phyloP scores from a whole-genome alignment of 805 yeast species.

The Priceomyces castillae region DNA sequence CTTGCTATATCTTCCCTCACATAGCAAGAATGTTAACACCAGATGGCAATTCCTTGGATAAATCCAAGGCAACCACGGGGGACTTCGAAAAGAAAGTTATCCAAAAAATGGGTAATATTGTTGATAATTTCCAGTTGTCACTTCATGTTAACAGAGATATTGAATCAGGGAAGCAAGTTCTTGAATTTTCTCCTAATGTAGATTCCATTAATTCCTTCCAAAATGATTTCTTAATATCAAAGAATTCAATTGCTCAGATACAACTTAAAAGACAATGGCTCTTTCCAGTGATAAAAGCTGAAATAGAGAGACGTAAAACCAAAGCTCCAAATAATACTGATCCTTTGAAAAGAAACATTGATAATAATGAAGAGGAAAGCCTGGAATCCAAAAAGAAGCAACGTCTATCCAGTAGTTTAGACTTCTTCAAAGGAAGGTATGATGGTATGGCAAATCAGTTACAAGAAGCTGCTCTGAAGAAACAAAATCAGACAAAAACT shows the following conservation, averaged over 20 bases:
- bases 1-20: constrained; percentile 34
- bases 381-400: constrained; percentile 17
- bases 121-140: constrained; percentile 38
- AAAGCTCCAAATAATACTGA: not conserved
- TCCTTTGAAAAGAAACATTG: constrained; percentile 9
- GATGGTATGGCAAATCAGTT: constrained; percentile 32
- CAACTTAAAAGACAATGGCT: constrained; percentile 31
- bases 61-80: constrained; percentile 14
- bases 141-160: constrained; percentile 37
- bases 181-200: constrained; percentile 36
- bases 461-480: constrained; percentile 14
- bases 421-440: constrained; percentile 38
- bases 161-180: constrained; percentile 25
- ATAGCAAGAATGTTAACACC: constrained; percentile 31
- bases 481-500: constrained; percentile 36
- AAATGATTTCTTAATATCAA: constrained; percentile 14
- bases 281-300: constrained; percentile 37
- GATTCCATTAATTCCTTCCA: constrained; percentile 30
- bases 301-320: constrained; percentile 23
- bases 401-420: constrained; percentile 31
- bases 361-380: constrained; percentile 8
- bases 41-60: constrained; percentile 20
- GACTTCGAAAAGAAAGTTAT: constrained; percentile 30
- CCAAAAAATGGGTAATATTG: constrained; percentile 35
- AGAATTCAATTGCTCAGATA: constrained; percentile 16